These are phyloP conservation scores for Brettanomyces naardenensis DNA, from an alignment of 805 yeast genomes.

Conservation along the genomic window DNA sequence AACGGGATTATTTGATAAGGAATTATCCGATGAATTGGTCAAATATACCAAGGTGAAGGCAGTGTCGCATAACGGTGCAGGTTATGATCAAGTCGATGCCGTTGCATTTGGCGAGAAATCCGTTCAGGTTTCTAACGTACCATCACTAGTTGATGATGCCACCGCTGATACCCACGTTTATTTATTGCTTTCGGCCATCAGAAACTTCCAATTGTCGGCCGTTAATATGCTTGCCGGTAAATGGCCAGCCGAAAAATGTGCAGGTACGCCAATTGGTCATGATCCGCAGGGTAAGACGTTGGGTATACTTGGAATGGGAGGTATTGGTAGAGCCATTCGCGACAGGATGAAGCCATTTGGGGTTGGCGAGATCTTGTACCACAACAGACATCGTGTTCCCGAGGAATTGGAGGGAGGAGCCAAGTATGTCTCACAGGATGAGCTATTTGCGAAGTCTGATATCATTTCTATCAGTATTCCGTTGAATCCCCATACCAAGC, in stretches of 20 bases:
- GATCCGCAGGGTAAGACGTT: slow-evolving; percentile 70
- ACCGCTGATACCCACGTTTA: slow-evolving; percentile 54
- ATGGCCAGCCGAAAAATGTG: slow-evolving; percentile 45
- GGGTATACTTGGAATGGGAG: slow-evolving; percentile 85
- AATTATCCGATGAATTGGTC: slow-evolving; percentile 30
- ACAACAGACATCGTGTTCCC: slow-evolving; percentile 55
- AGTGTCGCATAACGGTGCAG: slow-evolving; percentile 47
- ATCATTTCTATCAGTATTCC: slow-evolving; percentile 73
- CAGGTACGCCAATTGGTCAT: slow-evolving; percentile 55
- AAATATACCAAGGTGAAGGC: slow-evolving; percentile 28
- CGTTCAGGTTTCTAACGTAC: slow-evolving; percentile 45
- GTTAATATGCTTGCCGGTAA: slow-evolving; percentile 45
- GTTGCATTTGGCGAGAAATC: slow-evolving; percentile 30
- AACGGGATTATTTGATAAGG: slow-evolving; percentile 37
- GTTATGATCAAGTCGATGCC: slow-evolving; percentile 47
- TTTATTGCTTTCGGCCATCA: slow-evolving; percentile 40
- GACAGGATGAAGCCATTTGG: slow-evolving; percentile 72
- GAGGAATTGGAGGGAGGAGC: slow-evolving; percentile 62
- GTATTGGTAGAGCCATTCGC: slow-evolving; percentile 77
- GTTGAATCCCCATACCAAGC: slow-evolving; percentile 61
- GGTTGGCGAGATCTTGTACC: slow-evolving; percentile 58
- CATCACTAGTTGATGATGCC: slow-evolving; percentile 42
- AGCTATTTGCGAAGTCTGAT: slow-evolving; percentile 55
- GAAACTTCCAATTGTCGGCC: slow-evolving; percentile 57
- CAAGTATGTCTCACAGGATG: slow-evolving; percentile 62